These are phyloP conservation scores for Pseudogymnoascus sp. DNA, from an alignment of 2,329 filamentous ascomycete genomes.

Conservation along the genomic window DNA sequence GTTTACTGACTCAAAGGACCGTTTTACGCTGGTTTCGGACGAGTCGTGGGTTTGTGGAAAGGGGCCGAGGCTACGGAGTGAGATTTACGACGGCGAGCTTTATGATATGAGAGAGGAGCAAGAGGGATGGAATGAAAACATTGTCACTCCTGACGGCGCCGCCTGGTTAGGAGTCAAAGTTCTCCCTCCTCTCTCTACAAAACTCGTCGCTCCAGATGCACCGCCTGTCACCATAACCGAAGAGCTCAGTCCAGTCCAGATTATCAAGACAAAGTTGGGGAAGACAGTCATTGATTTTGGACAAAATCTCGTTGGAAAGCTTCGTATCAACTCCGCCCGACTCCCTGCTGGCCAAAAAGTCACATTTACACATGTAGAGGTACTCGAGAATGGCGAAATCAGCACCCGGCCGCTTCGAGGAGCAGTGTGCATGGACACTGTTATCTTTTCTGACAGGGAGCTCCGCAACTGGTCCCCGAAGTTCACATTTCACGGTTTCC, in stretches of 20 bases:
- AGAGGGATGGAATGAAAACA: not conserved
- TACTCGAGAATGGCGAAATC: slow-evolving; percentile 36
- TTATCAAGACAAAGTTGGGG: slow-evolving; percentile 31
- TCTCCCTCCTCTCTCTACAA: slow-evolving; percentile 16
- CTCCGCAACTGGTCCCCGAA: slow-evolving; percentile 31
- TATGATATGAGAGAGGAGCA: slow-evolving; percentile 10
- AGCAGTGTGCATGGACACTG: slow-evolving; percentile 31
- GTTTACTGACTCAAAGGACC: slow-evolving; percentile 11
- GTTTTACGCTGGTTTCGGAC: slow-evolving; percentile 18
- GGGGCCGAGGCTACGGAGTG: slow-evolving; percentile 16
- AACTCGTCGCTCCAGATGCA: slow-evolving; percentile 33
- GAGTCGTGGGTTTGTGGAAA: slow-evolving; percentile 18
- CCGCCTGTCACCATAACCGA: slow-evolving; percentile 36
- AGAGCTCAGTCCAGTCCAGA: slow-evolving; percentile 24
- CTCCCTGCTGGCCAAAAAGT: slow-evolving; percentile 34
- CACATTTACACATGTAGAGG: slow-evolving; percentile 36
- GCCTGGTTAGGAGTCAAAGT: slow-evolving; percentile 9
- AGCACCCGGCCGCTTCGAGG: slow-evolving; percentile 32
- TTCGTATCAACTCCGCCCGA: slow-evolving; percentile 32
- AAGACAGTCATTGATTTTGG: slow-evolving; percentile 46
- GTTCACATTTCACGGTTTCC: slow-evolving; percentile 35
- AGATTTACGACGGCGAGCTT: slow-evolving; percentile 44
- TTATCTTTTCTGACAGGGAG: slow-evolving; percentile 27
- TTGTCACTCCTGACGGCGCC: not conserved
- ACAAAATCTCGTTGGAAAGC: slow-evolving; percentile 47